Conservation (phyloP, 2,329 filamentous ascomycete species). For the Fusarium paranaense region DNA sequence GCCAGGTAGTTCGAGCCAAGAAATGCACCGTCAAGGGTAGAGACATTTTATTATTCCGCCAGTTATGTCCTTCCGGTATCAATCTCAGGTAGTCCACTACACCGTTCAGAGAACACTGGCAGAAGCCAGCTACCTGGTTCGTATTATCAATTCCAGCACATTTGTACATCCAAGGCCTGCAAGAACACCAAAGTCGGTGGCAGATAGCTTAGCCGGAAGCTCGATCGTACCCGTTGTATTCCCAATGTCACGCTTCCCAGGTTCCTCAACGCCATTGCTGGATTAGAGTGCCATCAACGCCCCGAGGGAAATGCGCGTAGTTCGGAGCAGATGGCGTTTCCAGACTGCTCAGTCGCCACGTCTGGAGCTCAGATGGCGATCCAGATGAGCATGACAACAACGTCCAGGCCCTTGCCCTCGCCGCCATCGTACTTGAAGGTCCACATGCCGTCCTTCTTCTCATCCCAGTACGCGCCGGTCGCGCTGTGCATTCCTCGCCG, state of each 20-base stretch:
- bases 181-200: conserved; percentile 38
- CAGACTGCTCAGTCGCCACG: conserved; percentile 5
- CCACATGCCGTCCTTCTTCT: conserved; percentile 91
- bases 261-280: conserved; percentile 45
- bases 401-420: conserved; percentile 74
- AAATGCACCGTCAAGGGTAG: background rate
- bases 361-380: conserved; percentile 67
- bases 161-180: conserved; percentile 45
- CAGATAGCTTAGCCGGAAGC: conserved; percentile 40
- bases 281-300: conserved; percentile 39
- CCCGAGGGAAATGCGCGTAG: conserved; percentile 21
- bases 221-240: conserved; percentile 40
- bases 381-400: conserved; percentile 82
- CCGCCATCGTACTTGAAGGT: conserved; percentile 85
- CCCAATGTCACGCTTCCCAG: conserved; percentile 43
- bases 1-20: background rate
- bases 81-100: conserved; percentile 1
- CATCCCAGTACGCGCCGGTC: conserved; percentile 89
- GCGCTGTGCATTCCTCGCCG: conserved; percentile 92
- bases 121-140: conserved; percentile 26
- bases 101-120: conserved; percentile 9
- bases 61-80: conserved; percentile 1
- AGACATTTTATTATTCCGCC: background rate
- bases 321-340: conserved; percentile 12
- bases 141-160: conserved; percentile 36